Base-by-base conservation (phyloP, 768 basidiomycete species). In the Boletus rubescentipes region DNA sequence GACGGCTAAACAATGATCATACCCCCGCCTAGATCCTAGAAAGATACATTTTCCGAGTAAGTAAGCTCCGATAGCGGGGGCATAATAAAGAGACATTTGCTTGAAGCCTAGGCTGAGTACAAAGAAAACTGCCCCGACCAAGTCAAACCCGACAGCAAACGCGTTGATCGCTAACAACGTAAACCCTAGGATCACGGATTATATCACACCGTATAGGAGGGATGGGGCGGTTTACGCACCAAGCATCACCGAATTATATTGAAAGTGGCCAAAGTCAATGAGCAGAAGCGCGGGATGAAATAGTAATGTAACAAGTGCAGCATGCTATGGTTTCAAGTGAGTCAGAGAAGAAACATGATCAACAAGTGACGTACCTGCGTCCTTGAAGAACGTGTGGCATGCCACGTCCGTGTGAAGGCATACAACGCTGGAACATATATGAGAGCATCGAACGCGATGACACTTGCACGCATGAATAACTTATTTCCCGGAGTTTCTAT, bases 11-110 rank as follows among this genome's bases (percentile, higher is more conserved):
- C 46, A 59, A 32, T 9, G 54, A 29, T 21, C 84, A 57, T 67
- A 93, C 93, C 93, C 93, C 43, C 78, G 65, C 9, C 62, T 60
- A 26, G 77, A 73, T n/a, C 93, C 92, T 9, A 95, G 75, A 68
- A 84, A 90, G 2, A 96, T 54, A 63, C 96, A 97, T 73, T 93
- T 97, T 5, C 91, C 93, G 3, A 96, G 71, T 7, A 97, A 75
- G 70, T 95, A 98, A 0, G 87, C 83, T 35, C 93, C 94, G n/a
- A 98, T 81, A 0, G 89, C 93, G 2, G 94, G 93, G 0, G 91
- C 88, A 66, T 94, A 98, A 67, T 97, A 96, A 26, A 97, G 74
- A 3, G 91, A 87, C 94, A 98, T 97, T 66, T 98, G 95, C 70
- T 97, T 97, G 78, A 96, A 95, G 4, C 88, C 82, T 18, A 98